phyloP scores from a whole-genome alignment of 2,329 filamentous ascomycete genomes.

The Bertia moriformis region DNA sequence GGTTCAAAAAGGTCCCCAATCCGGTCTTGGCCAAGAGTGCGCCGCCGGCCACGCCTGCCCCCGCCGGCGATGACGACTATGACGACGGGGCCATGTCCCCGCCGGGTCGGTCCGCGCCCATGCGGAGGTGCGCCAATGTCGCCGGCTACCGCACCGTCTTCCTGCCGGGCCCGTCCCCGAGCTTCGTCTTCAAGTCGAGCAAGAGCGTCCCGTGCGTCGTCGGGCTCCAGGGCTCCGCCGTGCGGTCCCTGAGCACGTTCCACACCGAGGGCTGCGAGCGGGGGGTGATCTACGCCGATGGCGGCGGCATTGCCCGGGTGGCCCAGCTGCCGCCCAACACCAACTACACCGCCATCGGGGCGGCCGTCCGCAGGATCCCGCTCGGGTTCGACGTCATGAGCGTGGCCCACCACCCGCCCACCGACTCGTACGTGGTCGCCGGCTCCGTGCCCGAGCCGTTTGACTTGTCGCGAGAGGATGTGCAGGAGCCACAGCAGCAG shows the following conservation, averaged over 20 bases:
- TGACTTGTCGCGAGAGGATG: slow-evolving; percentile 67
- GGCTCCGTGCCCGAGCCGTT: slow-evolving; percentile 58
- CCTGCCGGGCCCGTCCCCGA: slow-evolving; percentile 64
- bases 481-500: slow-evolving; percentile 75
- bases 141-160: slow-evolving; percentile 71
- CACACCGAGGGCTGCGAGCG: slow-evolving; percentile 64
- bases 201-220: slow-evolving; percentile 64
- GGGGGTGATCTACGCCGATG: slow-evolving; percentile 73
- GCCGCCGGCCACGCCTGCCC: slow-evolving; percentile 27
- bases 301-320: slow-evolving; percentile 56
- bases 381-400: slow-evolving; percentile 58
- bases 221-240: slow-evolving; percentile 52
- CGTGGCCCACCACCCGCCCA: slow-evolving; percentile 63
- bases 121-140: slow-evolving; percentile 49
- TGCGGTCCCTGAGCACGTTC: slow-evolving; percentile 61
- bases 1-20: slow-evolving; percentile 66
- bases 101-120: slow-evolving; percentile 27
- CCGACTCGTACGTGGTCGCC: slow-evolving; percentile 62
- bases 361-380: slow-evolving; percentile 59
- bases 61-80: slow-evolving; percentile 32
- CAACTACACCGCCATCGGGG: slow-evolving; percentile 60
- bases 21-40: slow-evolving; percentile 45
- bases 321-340: slow-evolving; percentile 55
- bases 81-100: slow-evolving; percentile 20
- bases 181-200: slow-evolving; percentile 70